Evolutionary conservation across 129 eudicot species (phyloP).

Genomic region (Helianthus tuberosus): DNA sequence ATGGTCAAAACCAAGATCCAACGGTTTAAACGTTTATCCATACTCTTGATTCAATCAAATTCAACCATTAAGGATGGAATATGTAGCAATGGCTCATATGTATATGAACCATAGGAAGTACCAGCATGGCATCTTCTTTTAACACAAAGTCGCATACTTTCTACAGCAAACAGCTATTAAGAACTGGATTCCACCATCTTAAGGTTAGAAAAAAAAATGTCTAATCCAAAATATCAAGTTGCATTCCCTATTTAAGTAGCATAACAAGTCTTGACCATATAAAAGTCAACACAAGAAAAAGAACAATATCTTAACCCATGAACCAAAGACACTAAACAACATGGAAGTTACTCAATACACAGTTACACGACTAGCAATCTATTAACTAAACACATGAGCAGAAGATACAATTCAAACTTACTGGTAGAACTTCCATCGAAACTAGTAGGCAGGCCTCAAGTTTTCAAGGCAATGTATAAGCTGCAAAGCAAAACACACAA

Average conservation of each 20-base stretch:
- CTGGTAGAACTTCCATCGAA: slow-evolving; percentile 32
- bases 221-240: slow-evolving; percentile 22
- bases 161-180: slow-evolving; percentile 16
- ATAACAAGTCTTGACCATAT: slow-evolving; percentile 22
- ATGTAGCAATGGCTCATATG: slow-evolving; percentile 13
- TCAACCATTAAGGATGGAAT: slow-evolving; percentile 20
- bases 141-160: slow-evolving; percentile 21
- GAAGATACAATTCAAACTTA: slow-evolving; percentile 24
- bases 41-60: slow-evolving; percentile 10
- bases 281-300: slow-evolving; percentile 26
- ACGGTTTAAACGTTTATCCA: not conserved
- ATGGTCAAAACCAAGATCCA: no score
- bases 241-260: slow-evolving; percentile 14
- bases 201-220: not conserved
- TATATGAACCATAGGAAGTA: slow-evolving; percentile 25
- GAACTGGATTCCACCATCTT: slow-evolving; percentile 37
- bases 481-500: slow-evolving; percentile 48
- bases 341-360: slow-evolving; percentile 27
- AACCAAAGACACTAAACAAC: slow-evolving; percentile 27
- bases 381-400: slow-evolving; percentile 39
- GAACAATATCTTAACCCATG: slow-evolving; percentile 8
- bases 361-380: slow-evolving; percentile 27
- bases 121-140: slow-evolving; percentile 33
- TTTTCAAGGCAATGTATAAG: slow-evolving; percentile 82
- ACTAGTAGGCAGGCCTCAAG: not conserved